phyloP scores from a whole-genome alignment of 306 rosid genomes.

The Cicer pinnatifidum region DNA sequence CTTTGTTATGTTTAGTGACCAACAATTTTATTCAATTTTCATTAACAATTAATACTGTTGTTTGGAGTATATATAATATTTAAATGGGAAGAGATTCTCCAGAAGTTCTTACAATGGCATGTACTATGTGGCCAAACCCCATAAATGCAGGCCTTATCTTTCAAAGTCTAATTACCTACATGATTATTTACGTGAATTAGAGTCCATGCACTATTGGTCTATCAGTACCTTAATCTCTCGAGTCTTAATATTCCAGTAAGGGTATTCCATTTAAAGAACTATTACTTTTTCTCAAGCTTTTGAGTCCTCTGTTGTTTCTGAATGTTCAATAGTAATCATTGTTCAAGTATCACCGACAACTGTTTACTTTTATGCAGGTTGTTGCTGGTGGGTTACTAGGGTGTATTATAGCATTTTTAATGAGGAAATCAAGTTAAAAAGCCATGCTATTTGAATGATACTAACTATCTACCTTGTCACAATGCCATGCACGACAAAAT shows the following conservation, averaged over 20 bases:
- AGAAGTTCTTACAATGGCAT: constrained; percentile 10
- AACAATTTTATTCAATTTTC: constrained; percentile 31
- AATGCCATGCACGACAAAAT: constrained; percentile 17
- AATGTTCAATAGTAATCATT: constrained; percentile 3
- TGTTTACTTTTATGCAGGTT: constrained; percentile 59
- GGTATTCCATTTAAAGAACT: constrained; percentile 9
- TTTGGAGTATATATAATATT: constrained; percentile 3
- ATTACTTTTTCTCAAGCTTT: constrained; percentile 17
- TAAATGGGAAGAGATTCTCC: not conserved
- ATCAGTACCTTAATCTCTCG: constrained; percentile 16
- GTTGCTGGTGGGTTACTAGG: constrained; percentile 83
- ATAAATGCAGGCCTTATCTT: not conserved
- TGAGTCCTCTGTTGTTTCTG: constrained; percentile 25
- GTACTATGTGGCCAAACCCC: not conserved
- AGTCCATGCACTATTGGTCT: constrained; percentile 3
- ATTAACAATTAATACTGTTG: constrained; percentile 12
- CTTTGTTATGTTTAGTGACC: constrained; percentile 22
- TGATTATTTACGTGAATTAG: constrained; percentile 12
- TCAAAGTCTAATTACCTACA: constrained; percentile 3
- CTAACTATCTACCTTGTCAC: constrained; percentile 29
- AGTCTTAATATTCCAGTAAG: not conserved
- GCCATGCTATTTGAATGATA: constrained; percentile 27
- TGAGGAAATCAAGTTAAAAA: constrained; percentile 49
- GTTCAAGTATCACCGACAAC: not conserved
- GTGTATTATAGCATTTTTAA: constrained; percentile 66